Base-by-base conservation (phyloP, 129 eudicot species). In the Centaurea solstitialis region DNA sequence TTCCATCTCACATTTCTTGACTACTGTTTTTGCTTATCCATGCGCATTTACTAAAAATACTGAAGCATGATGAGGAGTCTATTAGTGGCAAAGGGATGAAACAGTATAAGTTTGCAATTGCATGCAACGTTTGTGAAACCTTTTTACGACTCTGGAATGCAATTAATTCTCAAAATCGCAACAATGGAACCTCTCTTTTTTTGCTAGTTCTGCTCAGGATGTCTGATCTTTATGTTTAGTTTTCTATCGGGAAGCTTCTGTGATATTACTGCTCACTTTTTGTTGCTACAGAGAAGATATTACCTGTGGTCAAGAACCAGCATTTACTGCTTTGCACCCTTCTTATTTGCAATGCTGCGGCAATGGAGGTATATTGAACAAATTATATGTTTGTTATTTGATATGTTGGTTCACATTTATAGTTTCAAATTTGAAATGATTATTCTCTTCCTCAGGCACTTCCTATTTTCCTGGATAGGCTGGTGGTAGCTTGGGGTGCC, bases 331-430 rank as follows among this genome's bases (percentile, higher is more conserved):
- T 94, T 17, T 90, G 97, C 86, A 92, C 99, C 26, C 82, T 94
- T 74, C 97, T 94, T 30, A 94, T 94, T 38, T 94, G 94, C 89
- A 94, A 94, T 85, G 99, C 99, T 59, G 97, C 97, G 72, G 94
- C 97, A 6, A 94, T 94, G 99, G 99, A 94, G 98, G 98, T 94
- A 84, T 76, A n/a, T 50, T 1, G 21, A 28, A 6, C 18, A 70
- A 70, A 20, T 61, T 5, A 10, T 12, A 30, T 47, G 35, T 62
- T 80, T 21, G 45, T 0, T 72, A 43, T 62, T 83, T 21, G 45
- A 0, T 72, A 26, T 73, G 28, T 45, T 18, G 28, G 28, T 75
- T 33, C 40, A 12, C 73, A 64, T 11, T 37, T 20, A 47, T 45
- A 68, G 7, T 66, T 22, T 3, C 11, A 17, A 30, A 1, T 33